Evolutionary conservation across 345 rosid species (phyloP).

Genomic region (Sisymbrium irio): DNA sequence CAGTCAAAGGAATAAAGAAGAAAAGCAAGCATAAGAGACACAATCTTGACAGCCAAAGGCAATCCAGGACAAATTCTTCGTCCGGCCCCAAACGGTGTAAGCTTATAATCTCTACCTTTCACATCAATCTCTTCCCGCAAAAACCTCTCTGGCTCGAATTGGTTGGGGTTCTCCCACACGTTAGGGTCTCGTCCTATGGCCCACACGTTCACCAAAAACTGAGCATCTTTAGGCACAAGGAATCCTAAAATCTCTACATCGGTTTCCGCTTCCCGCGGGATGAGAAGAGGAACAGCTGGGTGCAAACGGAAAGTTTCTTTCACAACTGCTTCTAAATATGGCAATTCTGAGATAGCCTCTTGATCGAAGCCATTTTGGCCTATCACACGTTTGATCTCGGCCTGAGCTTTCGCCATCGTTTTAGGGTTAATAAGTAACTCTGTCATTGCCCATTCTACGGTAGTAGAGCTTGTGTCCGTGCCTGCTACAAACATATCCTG

Average conservation of each 20-base stretch:
- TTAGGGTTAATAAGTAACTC: constrained; percentile 19
- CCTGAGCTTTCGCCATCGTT: neutral
- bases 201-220: constrained; percentile 38
- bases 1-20: constrained; percentile 44
- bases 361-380: no score
- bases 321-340: no score
- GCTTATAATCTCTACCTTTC: constrained; percentile 27
- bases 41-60: constrained; percentile 39
- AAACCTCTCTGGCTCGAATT: constrained; percentile 36
- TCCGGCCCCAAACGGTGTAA: constrained; percentile 27
- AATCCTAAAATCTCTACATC: constrained; percentile 33
- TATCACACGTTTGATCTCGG: no score
- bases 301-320: no score
- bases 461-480: constrained; percentile 39
- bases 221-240: constrained; percentile 32
- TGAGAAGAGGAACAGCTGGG: no score
- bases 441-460: constrained; percentile 33
- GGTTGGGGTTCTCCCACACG: constrained; percentile 26
- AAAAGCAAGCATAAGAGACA: constrained; percentile 43
- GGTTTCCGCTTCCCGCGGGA: constrained; percentile 26
- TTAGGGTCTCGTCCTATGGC: constrained; percentile 37
- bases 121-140: constrained; percentile 9
- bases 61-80: constrained; percentile 30
- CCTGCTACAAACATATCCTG: constrained; percentile 45
- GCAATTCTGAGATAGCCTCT: no score